Conservation (phyloP, 805 yeast species). For the Pichia insulana region DNA sequence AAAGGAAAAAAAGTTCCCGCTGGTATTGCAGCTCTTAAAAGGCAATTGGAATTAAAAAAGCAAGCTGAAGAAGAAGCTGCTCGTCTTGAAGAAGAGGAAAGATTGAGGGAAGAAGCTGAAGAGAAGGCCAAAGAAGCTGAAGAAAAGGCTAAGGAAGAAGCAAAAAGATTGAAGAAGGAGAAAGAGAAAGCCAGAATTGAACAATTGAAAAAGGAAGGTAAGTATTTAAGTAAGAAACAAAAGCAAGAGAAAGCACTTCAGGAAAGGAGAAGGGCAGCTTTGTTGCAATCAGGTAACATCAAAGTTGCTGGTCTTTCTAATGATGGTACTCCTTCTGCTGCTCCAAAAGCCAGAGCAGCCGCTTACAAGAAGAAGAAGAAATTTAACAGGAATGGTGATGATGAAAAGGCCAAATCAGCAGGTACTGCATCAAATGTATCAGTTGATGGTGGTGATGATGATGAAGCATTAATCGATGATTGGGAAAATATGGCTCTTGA, state of each 20-base stretch:
- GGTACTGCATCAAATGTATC: slow-evolving; percentile 12
- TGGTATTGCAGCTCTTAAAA: slow-evolving; percentile 83
- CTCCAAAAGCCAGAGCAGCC: slow-evolving; percentile 17
- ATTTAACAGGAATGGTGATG: slow-evolving; percentile 25
- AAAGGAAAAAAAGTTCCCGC: slow-evolving; percentile 79
- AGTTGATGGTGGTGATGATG: slow-evolving; percentile 32
- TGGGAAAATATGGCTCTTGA: slow-evolving; percentile 72
- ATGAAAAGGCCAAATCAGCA: not conserved
- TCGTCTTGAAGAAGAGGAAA: slow-evolving; percentile 64
- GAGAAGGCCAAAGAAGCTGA: slow-evolving; percentile 45
- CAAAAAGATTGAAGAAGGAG: slow-evolving; percentile 66
- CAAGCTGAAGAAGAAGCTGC: slow-evolving; percentile 80
- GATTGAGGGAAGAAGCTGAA: slow-evolving; percentile 39
- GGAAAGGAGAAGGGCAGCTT: slow-evolving; percentile 83
- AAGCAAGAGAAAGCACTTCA: slow-evolving; percentile 80
- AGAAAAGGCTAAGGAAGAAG: slow-evolving; percentile 56
- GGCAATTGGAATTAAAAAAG: slow-evolving; percentile 81
- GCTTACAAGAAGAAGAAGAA: slow-evolving; percentile 58
- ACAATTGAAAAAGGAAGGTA: slow-evolving; percentile 93
- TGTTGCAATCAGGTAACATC: slow-evolving; percentile 66
- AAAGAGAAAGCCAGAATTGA: slow-evolving; percentile 81
- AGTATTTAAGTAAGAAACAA: slow-evolving; percentile 86
- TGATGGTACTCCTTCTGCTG: slow-evolving; percentile 3
- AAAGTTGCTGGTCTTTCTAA: slow-evolving; percentile 63
- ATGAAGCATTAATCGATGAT: slow-evolving; percentile 57